These are phyloP conservation scores for Chlorella sp. DNA, from an alignment of 139 green algal genomes.

Conservation along the genomic window DNA sequence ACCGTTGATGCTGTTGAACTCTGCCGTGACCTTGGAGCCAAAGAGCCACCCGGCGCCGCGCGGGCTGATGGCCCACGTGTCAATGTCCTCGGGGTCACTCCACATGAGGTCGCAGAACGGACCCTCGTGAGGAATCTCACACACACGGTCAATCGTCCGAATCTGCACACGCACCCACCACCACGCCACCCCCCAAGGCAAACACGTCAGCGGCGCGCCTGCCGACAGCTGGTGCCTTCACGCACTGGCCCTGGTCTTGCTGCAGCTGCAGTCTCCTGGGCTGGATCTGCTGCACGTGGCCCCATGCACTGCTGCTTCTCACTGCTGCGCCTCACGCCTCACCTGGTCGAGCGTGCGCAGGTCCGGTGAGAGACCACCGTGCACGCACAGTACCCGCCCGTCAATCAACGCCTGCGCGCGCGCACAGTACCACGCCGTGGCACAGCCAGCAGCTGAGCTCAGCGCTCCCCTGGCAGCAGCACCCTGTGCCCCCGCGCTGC, in stretches of 20 bases:
- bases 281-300: no score
- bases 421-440: no score
- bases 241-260: no score
- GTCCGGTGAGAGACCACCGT: constrained; percentile 92
- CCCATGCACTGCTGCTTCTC: no score
- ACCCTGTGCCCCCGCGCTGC: not conserved
- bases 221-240: no score
- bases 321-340: not conserved
- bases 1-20: constrained; percentile 97
- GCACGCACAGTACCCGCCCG: constrained; percentile 89
- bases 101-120: constrained; percentile 98
- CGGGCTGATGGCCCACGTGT: constrained; percentile 91
- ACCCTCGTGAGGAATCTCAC: constrained; percentile 97
- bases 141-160: constrained; percentile 93
- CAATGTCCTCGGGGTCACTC: constrained; percentile 98
- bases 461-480: no score
- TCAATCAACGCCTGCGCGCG: constrained; percentile 87
- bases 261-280: no score
- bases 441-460: no score
- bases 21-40: constrained; percentile 79
- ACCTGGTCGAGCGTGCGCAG: constrained; percentile 89
- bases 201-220: no score
- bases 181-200: no score
- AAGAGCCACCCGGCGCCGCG: constrained; percentile 97
- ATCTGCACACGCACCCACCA: no score